These are phyloP conservation scores for Pseudogymnoascus sp. DNA, from an alignment of 2,329 filamentous ascomycete genomes.

Conservation along the genomic window DNA sequence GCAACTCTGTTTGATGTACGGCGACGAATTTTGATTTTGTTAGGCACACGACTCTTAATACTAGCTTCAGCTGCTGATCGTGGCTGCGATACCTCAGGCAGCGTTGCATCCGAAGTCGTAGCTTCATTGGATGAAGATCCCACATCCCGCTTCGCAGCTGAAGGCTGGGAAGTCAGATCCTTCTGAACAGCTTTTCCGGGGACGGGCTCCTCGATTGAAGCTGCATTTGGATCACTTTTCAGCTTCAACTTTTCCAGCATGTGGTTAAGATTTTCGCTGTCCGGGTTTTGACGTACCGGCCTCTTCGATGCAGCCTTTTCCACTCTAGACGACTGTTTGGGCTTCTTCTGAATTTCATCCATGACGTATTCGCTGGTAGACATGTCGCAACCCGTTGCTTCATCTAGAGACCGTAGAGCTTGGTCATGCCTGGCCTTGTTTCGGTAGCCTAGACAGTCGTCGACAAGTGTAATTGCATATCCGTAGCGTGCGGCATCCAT, in stretches of 20 bases:
- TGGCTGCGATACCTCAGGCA: not conserved
- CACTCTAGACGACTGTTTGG: not conserved
- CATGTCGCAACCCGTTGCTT: constrained; percentile 27
- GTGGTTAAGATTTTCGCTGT: constrained; percentile 17
- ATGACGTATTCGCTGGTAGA: constrained; percentile 24
- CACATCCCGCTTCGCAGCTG: not conserved
- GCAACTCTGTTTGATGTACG: constrained; percentile 14
- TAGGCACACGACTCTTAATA: constrained; percentile 4
- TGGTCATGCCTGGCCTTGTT: constrained; percentile 54
- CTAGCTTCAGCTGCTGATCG: not conserved
- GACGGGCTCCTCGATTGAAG: not conserved
- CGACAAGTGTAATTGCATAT: constrained; percentile 74
- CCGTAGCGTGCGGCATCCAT: constrained; percentile 85
- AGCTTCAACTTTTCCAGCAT: constrained; percentile 25
- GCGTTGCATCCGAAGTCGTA: not conserved
- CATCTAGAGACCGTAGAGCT: constrained; percentile 22
- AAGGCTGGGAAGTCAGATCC: not conserved
- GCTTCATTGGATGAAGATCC: not conserved
- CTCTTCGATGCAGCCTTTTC: constrained; percentile 13
- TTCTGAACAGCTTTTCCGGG: not conserved
- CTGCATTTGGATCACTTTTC: constrained; percentile 14
- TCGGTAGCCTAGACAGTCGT: constrained; percentile 82
- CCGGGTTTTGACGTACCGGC: constrained; percentile 6
- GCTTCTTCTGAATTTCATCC: constrained; percentile 17
- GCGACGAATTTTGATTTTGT: constrained; percentile 24